Conservation (phyloP, 2,329 filamentous ascomycete species). For the Saccharata proteae region DNA sequence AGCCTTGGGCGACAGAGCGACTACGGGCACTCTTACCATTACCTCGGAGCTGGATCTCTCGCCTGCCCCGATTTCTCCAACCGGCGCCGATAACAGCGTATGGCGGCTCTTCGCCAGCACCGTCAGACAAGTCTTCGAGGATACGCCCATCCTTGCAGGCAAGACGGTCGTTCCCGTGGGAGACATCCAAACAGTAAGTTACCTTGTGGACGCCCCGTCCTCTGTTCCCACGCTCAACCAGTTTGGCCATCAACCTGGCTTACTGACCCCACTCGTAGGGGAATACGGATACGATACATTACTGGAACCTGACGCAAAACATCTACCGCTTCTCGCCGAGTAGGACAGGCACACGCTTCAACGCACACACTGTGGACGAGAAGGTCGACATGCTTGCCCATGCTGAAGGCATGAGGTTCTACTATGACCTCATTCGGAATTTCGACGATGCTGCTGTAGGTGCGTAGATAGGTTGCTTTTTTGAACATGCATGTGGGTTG, state of each 20-base stretch:
- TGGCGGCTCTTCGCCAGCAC: conserved; percentile 27
- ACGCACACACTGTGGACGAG: conserved; percentile 42
- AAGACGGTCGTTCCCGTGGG: conserved; percentile 30
- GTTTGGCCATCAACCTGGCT: conserved; percentile 21
- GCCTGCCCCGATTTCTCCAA: conserved; percentile 47
- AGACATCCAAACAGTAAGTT: conserved; percentile 31
- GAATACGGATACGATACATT: conserved; percentile 42
- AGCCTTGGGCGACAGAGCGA: conserved; percentile 21
- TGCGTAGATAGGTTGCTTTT: too few species aligned
- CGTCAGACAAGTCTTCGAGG: conserved; percentile 19
- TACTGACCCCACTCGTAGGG: too few species aligned
- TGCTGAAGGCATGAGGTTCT: conserved; percentile 29
- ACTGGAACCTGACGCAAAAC: conserved; percentile 40
- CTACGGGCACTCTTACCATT: conserved; percentile 23
- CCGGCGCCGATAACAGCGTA: conserved; percentile 22
- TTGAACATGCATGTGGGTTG: too few species aligned
- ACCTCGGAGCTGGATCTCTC: conserved; percentile 30
- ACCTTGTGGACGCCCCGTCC: conserved; percentile 21
- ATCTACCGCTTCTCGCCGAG: conserved; percentile 41
- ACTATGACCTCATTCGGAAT: conserved; percentile 8
- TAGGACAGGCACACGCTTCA: conserved; percentile 30
- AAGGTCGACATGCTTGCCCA: conserved; percentile 31
- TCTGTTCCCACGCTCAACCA: conserved; percentile 19
- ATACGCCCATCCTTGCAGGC: conserved; percentile 15
- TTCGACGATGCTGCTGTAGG: conserved; percentile 5